Percentiles rank a stretch among this genome's conserved stretches.
Conservation (phyloP, 306 rosid species). For the Cyclanthera cordifolia region DNA sequence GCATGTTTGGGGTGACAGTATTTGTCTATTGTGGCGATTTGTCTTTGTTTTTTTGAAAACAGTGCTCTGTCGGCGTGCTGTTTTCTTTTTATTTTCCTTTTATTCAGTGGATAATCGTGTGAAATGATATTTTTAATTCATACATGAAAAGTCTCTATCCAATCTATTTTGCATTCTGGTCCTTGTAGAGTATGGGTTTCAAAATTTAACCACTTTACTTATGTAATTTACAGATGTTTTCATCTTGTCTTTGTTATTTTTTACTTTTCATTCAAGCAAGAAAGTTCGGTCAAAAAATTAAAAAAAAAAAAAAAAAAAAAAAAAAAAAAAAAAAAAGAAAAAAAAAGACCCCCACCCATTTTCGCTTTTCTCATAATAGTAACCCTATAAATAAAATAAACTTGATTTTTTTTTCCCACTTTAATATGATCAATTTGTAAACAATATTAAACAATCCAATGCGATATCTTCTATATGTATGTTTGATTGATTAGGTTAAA, state of each 20-base stretch:
- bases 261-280: no score
- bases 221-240: neutral
- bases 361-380: neutral
- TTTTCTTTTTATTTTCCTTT: neutral
- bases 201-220: neutral
- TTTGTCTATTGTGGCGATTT: neutral
- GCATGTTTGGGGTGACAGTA: neutral
- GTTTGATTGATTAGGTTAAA: neutral
- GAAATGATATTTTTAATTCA: neutral
- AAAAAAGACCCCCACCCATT: neutral
- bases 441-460: neutral
- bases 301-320: no score
- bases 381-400: neutral
- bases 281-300: no score
- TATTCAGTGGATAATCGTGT: neutral
- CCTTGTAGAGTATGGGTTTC: neutral
- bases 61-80: conserved; percentile 16
- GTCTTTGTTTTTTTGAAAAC: neutral
- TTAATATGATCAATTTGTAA: neutral
- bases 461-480: neutral
- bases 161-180: neutral
- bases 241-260: no score
- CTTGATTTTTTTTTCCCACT: neutral
- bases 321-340: no score
- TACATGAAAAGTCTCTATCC: neutral